Evolutionary conservation across 306 rosid species (phyloP).

Genomic region (Ceratonia siliqua): DNA sequence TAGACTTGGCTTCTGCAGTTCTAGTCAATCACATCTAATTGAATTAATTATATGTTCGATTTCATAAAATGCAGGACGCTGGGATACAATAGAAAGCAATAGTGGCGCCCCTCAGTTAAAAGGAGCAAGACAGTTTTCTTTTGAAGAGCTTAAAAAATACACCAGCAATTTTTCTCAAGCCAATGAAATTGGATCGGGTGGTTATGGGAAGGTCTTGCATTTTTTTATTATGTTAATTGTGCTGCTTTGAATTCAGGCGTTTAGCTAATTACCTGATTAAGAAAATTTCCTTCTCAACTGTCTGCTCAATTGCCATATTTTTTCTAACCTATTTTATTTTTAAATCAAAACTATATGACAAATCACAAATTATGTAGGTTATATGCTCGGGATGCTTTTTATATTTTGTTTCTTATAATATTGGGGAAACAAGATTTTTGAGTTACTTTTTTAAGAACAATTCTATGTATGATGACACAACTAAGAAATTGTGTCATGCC

Average conservation of each 20-base stretch:
- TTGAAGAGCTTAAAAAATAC: conserved; percentile 55
- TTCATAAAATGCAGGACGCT: conserved; percentile 36
- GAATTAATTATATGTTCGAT: conserved; percentile 25
- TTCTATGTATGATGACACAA: neutral
- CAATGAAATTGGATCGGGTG: conserved; percentile 63
- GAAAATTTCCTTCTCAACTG: neutral
- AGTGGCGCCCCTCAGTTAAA: conserved; percentile 49
- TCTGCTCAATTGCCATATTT: neutral
- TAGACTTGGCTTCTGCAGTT: conserved; percentile 4
- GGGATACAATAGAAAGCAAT: conserved; percentile 42
- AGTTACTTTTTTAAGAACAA: neutral
- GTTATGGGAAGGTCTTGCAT: conserved; percentile 59
- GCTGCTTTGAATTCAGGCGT: neutral
- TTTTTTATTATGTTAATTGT: neutral
- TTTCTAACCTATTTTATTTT: neutral
- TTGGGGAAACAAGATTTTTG: neutral
- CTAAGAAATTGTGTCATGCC: neutral
- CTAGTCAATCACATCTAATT: neutral
- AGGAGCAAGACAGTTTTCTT: conserved; percentile 58
- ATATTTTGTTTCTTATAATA: neutral
- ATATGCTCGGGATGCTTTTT: neutral
- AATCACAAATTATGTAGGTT: neutral
- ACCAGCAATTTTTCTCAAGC: conserved; percentile 50
- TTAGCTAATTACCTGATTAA: neutral
- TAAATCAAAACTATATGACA: neutral